phyloP scores from a whole-genome alignment of 2,329 filamentous ascomycete species.

The Leptodontidium sp. region DNA sequence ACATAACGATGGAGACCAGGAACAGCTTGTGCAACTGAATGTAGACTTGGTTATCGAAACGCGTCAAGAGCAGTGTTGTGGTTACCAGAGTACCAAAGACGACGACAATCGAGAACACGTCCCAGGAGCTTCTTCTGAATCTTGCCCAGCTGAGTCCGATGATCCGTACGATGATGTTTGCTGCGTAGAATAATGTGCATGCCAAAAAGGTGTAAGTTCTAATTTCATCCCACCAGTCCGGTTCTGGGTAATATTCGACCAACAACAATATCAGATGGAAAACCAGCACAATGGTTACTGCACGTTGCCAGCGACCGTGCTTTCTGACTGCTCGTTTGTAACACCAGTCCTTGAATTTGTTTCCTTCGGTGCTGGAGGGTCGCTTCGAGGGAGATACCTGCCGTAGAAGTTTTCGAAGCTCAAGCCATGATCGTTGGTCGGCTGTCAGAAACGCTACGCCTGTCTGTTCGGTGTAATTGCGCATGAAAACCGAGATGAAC shows the following conservation, averaged over 20 bases:
- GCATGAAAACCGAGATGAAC: conserved; percentile 99
- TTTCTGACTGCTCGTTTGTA: conserved; percentile 95
- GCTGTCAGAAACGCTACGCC: conserved; percentile 95
- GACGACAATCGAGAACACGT: conserved; percentile 83
- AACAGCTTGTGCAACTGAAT: conserved; percentile 92
- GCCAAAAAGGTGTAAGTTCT: conserved; percentile 81
- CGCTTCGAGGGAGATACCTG: conserved; percentile 96
- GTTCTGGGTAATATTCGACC: conserved; percentile 84
- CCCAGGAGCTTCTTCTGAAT: conserved; percentile 94
- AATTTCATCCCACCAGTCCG: conserved; percentile 71
- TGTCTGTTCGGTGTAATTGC: conserved; percentile 98
- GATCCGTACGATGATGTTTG: conserved; percentile 84
- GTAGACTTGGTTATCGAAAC: conserved; percentile 66
- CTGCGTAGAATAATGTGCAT: conserved; percentile 83
- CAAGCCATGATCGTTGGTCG: conserved; percentile 96
- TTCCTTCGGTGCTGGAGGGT: conserved; percentile 79
- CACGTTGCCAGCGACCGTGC: conserved; percentile 87
- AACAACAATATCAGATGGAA: conserved; percentile 85
- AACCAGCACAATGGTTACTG: conserved; percentile 80
- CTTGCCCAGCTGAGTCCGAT: conserved; percentile 90
- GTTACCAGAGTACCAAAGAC: conserved; percentile 84
- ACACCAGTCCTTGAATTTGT: conserved; percentile 89
- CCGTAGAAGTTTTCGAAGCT: conserved; percentile 87
- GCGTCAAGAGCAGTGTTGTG: conserved; percentile 76
- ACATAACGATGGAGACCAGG: conserved; percentile 85